These are phyloP conservation scores for Trichoderma gracile DNA, from an alignment of 2,329 filamentous ascomycete species.

Conservation along the genomic window DNA sequence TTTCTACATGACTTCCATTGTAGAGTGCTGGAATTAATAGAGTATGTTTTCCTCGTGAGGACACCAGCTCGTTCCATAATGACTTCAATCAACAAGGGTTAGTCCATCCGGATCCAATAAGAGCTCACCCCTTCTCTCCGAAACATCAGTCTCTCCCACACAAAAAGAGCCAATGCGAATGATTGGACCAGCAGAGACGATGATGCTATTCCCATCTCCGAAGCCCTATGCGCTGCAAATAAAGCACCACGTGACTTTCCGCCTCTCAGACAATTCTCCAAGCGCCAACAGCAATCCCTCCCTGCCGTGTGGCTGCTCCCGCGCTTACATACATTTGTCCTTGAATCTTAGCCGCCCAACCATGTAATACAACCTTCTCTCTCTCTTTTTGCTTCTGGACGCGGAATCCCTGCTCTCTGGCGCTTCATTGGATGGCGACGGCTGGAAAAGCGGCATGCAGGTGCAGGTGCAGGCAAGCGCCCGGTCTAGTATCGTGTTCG, in stretches of 20 bases:
- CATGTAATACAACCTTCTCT: neutral
- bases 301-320: too few species aligned
- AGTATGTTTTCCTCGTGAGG: too few species aligned
- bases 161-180: neutral
- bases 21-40: too few species aligned
- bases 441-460: neutral
- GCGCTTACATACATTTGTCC: too few species aligned
- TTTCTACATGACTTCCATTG: too few species aligned
- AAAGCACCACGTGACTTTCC: conserved; percentile 23
- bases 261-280: neutral
- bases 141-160: too few species aligned
- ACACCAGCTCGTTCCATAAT: too few species aligned
- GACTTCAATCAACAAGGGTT: too few species aligned
- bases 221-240: too few species aligned
- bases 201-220: neutral
- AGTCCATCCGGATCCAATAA: too few species aligned
- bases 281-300: neutral
- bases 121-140: too few species aligned
- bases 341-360: conserved; percentile 16
- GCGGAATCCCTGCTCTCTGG: neutral
- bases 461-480: conserved; percentile 24
- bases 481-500: neutral
- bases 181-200: conserved; percentile 22
- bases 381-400: too few species aligned
- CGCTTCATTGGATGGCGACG: conserved; percentile 3